These are phyloP conservation scores for Mentha longifolia DNA, from an alignment of 257 asterid species.

Conservation along the genomic window DNA sequence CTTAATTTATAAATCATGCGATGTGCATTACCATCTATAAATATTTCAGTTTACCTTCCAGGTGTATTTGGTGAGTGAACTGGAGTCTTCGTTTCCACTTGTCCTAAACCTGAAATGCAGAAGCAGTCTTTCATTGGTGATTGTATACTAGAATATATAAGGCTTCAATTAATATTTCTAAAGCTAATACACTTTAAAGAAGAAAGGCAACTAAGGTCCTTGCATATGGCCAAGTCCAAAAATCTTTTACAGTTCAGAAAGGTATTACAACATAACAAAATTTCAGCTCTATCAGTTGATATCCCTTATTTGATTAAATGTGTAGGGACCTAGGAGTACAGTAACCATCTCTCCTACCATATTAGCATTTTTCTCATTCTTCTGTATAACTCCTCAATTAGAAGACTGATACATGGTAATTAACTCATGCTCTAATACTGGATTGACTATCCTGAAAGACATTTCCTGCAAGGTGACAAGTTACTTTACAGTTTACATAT, in stretches of 20 bases:
- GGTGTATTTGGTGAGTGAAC: conserved; percentile 68
- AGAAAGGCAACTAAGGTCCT: background rate
- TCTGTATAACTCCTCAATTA: too few species aligned
- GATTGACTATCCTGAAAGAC: conserved; percentile 9
- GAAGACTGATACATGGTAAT: conserved; percentile 13
- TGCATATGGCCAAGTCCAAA: conserved; percentile 19
- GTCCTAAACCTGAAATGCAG: conserved; percentile 69
- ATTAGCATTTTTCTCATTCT: too few species aligned
- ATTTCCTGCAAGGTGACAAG: conserved; percentile 1
- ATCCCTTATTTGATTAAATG: conserved; percentile 12
- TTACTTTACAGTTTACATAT: conserved; percentile 7
- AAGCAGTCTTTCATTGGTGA: conserved; percentile 33
- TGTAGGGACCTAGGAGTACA: conserved; percentile 1
- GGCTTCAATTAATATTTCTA: conserved; percentile 14
- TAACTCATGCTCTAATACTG: conserved; percentile 18
- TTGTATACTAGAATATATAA: conserved; percentile 21
- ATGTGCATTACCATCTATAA: conserved; percentile 14
- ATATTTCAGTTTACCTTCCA: conserved; percentile 52
- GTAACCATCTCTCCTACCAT: conserved; percentile 8
- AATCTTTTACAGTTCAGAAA: conserved; percentile 23
- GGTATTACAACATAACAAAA: conserved; percentile 1
- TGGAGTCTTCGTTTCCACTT: conserved; percentile 74
- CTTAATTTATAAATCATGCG: conserved; percentile 21
- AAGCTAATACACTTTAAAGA: conserved; percentile 23
- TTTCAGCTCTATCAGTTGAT: conserved; percentile 7